phyloP scores from a whole-genome alignment of 75 land plant species.

The Pinus taeda region DNA sequence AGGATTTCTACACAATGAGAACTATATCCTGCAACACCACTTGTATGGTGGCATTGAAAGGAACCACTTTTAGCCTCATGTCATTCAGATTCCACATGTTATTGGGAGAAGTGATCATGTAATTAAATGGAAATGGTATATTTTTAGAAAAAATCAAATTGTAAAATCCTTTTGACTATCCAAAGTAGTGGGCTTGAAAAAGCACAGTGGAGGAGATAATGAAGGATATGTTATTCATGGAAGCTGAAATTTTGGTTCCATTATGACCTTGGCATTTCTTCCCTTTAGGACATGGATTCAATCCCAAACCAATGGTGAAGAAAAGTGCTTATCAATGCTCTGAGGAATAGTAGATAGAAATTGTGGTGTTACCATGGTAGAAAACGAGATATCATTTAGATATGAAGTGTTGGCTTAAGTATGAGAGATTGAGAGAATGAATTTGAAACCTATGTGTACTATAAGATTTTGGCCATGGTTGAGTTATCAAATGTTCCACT shows the following conservation, averaged over 20 bases:
- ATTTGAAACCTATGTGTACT: constrained; percentile 8
- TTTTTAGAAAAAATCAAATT: constrained; percentile 34
- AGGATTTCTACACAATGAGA: too few species aligned
- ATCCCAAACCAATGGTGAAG: too few species aligned
- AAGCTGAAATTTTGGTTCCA: background rate
- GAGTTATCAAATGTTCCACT: constrained; percentile 43
- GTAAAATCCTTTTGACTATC: constrained; percentile 27
- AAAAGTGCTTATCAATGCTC: too few species aligned
- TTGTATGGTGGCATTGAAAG: too few species aligned
- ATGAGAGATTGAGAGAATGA: constrained; percentile 21
- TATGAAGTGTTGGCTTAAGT: constrained; percentile 6
- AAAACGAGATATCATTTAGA: constrained; percentile 20
- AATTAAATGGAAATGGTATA: constrained; percentile 5
- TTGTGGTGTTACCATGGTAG: background rate
- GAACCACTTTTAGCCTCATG: too few species aligned
- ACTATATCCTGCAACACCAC: too few species aligned
- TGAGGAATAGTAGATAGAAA: too few species aligned
- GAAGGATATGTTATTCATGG: constrained; percentile 27
- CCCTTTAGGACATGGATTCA: too few species aligned
- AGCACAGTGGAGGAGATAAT: constrained; percentile 28
- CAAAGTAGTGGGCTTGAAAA: constrained; percentile 11
- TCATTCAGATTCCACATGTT: constrained; percentile 4
- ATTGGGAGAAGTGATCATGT: constrained; percentile 4
- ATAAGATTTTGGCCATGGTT: constrained; percentile 30
- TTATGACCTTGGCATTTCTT: too few species aligned